phyloP scores from a whole-genome alignment of 495 filamentous ascomycete species.

The Friedmanniomyces simplex region DNA sequence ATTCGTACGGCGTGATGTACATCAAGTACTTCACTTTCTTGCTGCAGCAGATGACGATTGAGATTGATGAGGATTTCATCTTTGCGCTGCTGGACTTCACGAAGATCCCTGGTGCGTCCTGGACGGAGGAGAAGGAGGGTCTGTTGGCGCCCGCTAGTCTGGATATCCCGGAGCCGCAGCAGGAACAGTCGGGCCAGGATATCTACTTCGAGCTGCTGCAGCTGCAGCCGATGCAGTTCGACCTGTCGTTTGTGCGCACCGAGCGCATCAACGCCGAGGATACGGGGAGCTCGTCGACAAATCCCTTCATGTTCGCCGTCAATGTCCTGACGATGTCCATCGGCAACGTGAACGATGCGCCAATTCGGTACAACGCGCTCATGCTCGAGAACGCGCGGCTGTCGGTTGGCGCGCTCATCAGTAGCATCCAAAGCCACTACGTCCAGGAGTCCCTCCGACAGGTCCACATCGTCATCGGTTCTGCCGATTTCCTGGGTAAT shows the following conservation, averaged over 20 bases:
- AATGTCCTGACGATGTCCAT: constrained; percentile 99
- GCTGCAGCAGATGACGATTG: constrained; percentile 94
- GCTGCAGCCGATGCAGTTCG: constrained; percentile 94
- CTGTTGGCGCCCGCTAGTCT: constrained; percentile 79
- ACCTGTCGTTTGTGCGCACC: constrained; percentile 92
- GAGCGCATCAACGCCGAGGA: constrained; percentile 95
- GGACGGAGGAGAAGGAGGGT: constrained; percentile 72
- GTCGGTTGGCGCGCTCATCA: constrained; percentile 69
- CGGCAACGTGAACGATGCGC: constrained; percentile 96
- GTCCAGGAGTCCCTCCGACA: constrained; percentile 92
- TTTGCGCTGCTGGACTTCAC: constrained; percentile 91
- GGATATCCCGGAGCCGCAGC: constrained; percentile 84
- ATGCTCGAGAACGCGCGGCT: constrained; percentile 94
- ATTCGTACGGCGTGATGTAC: constrained; percentile 94
- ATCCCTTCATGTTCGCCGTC: constrained; percentile 95
- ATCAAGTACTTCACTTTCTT: constrained; percentile 95
- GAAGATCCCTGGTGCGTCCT: constrained; percentile 87
- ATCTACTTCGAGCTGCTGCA: constrained; percentile 97
- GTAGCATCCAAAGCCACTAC: constrained; percentile 84
- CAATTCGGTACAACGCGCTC: constrained; percentile 80
- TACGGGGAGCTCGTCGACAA: constrained; percentile 69
- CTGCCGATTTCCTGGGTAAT: constrained; percentile 97
- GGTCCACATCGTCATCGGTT: constrained; percentile 90
- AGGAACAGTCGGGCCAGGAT: constrained; percentile 73
- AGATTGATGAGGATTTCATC: constrained; percentile 96